Evolutionary conservation across 768 basidiomycete species (phyloP), one percentile per base, ranked within the genome.

Genomic region (Cystofilobasidium macerans): DNA sequence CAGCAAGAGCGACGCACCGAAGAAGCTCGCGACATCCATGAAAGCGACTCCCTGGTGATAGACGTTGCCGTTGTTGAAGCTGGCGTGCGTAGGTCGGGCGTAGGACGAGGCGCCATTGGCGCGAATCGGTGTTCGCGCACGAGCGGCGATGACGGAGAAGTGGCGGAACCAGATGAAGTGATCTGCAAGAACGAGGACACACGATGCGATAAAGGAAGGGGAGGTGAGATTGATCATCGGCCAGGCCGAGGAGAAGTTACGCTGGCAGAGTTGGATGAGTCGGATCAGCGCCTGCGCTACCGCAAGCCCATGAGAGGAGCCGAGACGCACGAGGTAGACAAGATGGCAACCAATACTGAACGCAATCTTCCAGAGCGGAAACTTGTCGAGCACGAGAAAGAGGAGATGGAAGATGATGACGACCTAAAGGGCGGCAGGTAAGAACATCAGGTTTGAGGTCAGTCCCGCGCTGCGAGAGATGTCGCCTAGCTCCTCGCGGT

Each of bases 141-240:
- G 22, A 65, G 70, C n/a, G 58, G 65, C 61, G 73, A 74, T 11
- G 71, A 71, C 59, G 6, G 92, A 84, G 76, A 98, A 98, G 77
- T 98, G 82, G 78, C 88, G 90, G 80, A 99, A 99, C 89, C 93
- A 97, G 45, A 89, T 75, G 74, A 97, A 97, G 76, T 98, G 95
- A 78, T 97, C 90, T 1, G 79, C 75, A 64, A 99, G 82, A 69
- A 95, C 94, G 62, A 93, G 78, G 24, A 81, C 69, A 76, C 92
- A 95, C 0, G 93, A 97, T 0, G 83, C 81, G 54, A 98, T 76
- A 80, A 99, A 98, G 8, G 84, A 83, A 24, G 79, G 73, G 0
- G 93, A 97, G 20, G 88, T 82, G 57, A 99, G 82, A 2, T 89
- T 92, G 71, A 99, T 97, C 74, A 89, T 77, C 1, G 95, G 95